Percentiles rank a stretch among this genome's conserved stretches.
Evolutionary conservation across 768 basidiomycete genomes (phyloP).

Genomic region (Leccinum broughii): DNA sequence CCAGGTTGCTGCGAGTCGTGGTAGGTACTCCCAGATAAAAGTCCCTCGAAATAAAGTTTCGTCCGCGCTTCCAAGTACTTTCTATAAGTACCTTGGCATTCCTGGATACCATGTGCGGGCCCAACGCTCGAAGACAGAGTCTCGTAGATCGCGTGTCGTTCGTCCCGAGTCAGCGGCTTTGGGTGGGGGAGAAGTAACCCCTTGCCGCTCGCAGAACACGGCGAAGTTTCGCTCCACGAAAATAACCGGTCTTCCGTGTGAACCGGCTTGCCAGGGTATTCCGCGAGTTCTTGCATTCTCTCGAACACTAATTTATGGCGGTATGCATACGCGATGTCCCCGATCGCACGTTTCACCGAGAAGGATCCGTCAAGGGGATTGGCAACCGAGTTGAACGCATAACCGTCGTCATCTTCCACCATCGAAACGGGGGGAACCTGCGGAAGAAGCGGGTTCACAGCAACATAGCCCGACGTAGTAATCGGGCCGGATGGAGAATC

Average conservation of each 20-base stretch:
- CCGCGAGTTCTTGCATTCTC: constrained; percentile 26
- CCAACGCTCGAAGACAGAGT: constrained; percentile 51
- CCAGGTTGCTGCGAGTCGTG: constrained; percentile 15
- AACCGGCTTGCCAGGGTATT: constrained; percentile 12
- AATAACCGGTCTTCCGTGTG: constrained; percentile 11
- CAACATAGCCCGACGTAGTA: constrained; percentile 14
- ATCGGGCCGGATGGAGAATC: constrained; percentile 7
- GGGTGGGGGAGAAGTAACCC: constrained; percentile 18
- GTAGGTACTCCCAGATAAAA: constrained; percentile 25
- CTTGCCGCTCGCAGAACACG: constrained; percentile 22
- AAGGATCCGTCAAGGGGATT: constrained; percentile 29
- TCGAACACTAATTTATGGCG: constrained; percentile 29
- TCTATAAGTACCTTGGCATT: constrained; percentile 53
- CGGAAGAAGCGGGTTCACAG: constrained; percentile 32
- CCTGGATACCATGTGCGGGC: constrained; percentile 45
- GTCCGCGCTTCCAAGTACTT: constrained; percentile 50
- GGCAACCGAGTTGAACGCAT: constrained; percentile 17
- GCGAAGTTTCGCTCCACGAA: constrained; percentile 18
- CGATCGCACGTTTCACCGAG: constrained; percentile 29
- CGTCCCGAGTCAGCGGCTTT: constrained; percentile 40
- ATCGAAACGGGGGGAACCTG: neutral
- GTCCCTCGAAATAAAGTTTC: constrained; percentile 47
- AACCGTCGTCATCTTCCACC: constrained; percentile 7
- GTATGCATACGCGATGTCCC: constrained; percentile 32
- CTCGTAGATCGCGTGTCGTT: constrained; percentile 53